Evolutionary conservation across 495 filamentous ascomycete species (phyloP).

Genomic region (Penicillium canariense): DNA sequence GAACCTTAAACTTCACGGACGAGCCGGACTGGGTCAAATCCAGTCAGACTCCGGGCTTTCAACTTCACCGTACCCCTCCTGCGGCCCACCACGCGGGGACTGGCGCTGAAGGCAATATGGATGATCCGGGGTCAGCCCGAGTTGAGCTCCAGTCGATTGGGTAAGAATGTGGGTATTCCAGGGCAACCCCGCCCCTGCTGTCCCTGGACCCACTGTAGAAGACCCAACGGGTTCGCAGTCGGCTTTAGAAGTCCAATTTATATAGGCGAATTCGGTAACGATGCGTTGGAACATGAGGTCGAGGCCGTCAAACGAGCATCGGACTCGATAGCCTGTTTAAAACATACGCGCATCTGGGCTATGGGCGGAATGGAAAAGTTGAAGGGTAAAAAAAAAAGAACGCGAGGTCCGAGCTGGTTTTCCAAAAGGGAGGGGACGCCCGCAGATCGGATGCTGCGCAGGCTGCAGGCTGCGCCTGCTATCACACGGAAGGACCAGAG

Average conservation of each 20-base stretch:
- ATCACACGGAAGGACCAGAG: too few relatives aligned
- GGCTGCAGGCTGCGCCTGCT: too few relatives aligned
- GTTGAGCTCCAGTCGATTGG: background rate
- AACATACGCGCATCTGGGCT: too few relatives aligned
- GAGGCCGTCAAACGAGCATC: too few relatives aligned
- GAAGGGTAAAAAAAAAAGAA: too few relatives aligned
- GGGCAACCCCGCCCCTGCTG: background rate
- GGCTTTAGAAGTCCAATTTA: background rate
- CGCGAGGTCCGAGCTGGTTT: too few relatives aligned
- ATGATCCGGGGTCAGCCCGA: background rate
- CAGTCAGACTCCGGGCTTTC: background rate
- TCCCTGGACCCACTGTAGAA: background rate
- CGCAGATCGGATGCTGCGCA: too few relatives aligned
- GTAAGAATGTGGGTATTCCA: background rate
- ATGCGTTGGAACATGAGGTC: too few relatives aligned
- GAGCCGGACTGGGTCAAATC: background rate
- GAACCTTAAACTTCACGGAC: background rate
- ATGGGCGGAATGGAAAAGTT: too few relatives aligned
- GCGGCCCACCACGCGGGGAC: background rate
- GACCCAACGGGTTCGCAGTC: background rate
- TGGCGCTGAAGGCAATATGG: background rate
- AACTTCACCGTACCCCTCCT: background rate
- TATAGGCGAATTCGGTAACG: too few relatives aligned
- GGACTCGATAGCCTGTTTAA: too few relatives aligned
- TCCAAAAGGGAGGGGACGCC: too few relatives aligned